Conservation (phyloP, 2,329 filamentous ascomycete genomes). For the Ceratocystis huliohia region DNA sequence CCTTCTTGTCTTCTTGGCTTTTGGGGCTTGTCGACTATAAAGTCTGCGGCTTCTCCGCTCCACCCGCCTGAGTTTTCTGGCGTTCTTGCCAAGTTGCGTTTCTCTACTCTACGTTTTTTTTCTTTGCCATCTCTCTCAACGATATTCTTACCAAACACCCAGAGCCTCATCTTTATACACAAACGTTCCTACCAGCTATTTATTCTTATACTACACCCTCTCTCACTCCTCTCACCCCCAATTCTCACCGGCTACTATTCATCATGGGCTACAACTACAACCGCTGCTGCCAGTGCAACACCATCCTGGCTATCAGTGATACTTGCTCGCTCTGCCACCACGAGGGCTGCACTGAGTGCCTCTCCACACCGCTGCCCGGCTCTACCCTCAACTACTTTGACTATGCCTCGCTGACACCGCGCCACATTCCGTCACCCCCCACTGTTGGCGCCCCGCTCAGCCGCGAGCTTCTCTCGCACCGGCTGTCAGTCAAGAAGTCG, state of each 20-base stretch:
- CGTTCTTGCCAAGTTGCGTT: not conserved
- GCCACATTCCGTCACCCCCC: conserved; percentile 3
- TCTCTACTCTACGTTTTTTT: not conserved
- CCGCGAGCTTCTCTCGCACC: not conserved
- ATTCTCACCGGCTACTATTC: not conserved
- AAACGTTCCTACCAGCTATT: not conserved
- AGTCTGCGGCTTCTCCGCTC: not conserved
- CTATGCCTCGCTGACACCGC: conserved; percentile 13
- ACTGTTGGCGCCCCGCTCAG: not conserved
- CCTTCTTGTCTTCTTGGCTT: not conserved
- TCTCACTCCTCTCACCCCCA: not conserved
- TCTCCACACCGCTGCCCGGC: conserved; percentile 16
- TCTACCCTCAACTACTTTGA: conserved; percentile 17
- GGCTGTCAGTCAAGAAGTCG: conserved; percentile 7
- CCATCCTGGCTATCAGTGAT: conserved; percentile 46
- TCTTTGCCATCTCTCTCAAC: not conserved
- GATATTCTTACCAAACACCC: not conserved
- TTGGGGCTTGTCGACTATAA: not conserved
- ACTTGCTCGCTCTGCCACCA: conserved; percentile 40
- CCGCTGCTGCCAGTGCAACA: conserved; percentile 44
- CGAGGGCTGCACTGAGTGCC: conserved; percentile 38
- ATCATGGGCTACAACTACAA: conserved; percentile 29
- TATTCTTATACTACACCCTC: not conserved
- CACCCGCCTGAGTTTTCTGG: not conserved
- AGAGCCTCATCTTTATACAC: not conserved